A percentile compares a stretch with the other conserved stretches of the same genome.
Conservation (phyloP, 1,284 basidiomycete genomes). For the Trametes polyzona region DNA sequence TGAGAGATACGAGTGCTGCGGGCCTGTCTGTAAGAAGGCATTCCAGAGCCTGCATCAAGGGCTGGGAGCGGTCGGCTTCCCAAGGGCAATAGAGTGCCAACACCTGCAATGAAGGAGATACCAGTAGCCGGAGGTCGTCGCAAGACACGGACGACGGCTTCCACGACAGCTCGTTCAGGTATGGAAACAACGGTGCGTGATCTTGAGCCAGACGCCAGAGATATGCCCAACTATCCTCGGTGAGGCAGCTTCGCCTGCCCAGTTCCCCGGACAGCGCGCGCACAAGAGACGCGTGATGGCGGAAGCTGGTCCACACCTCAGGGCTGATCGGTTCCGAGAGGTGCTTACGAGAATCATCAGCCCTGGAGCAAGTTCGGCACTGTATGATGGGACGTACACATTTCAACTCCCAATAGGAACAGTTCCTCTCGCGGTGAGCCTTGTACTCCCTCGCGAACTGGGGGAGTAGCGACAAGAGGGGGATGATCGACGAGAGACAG, state of each 20-base stretch:
- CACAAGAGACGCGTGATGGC: background rate
- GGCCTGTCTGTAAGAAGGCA: too few species aligned
- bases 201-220: background rate
- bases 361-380: background rate
- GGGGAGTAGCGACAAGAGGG: background rate
- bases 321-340: background rate
- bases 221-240: background rate
- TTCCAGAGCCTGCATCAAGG: too few species aligned
- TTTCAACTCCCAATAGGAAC: background rate
- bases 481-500: background rate
- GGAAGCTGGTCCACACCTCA: background rate
- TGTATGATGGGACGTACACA: background rate
- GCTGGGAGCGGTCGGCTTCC: background rate
- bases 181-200: background rate
- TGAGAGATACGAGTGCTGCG: too few species aligned
- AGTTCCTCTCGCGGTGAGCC: background rate
- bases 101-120: background rate
- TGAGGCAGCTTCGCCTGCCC: background rate
- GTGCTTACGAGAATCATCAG: background rate
- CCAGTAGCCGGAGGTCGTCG: background rate
- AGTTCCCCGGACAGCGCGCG: background rate
- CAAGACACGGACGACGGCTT: background rate
- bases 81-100: background rate
- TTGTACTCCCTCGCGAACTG: background rate
- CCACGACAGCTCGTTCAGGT: background rate